Percentiles rank a stretch among this genome's conserved stretches.
phyloP scores from a whole-genome alignment of 805 yeast species.

The Blastobotrys chiropterorum region DNA sequence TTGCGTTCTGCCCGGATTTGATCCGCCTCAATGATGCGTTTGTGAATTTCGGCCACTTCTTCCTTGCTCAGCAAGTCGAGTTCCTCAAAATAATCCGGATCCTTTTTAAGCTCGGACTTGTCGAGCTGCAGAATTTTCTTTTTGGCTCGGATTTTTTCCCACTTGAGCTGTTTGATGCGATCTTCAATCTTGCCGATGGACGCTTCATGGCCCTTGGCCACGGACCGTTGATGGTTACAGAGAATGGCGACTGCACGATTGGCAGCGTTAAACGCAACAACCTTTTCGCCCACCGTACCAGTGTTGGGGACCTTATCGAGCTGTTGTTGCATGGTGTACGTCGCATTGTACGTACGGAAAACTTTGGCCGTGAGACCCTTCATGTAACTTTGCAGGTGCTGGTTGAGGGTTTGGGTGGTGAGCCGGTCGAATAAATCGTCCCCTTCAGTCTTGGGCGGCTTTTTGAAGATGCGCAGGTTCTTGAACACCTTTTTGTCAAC shows the following conservation, averaged over 20 bases:
- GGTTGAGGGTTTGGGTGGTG: constrained; percentile 76
- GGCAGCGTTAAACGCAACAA: constrained; percentile 86
- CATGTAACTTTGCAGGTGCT: constrained; percentile 84
- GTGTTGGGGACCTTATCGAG: constrained; percentile 76
- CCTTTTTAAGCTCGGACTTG: constrained; percentile 41
- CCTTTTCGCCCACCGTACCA: constrained; percentile 83
- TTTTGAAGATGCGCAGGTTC: constrained; percentile 79
- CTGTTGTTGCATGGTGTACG: constrained; percentile 95
- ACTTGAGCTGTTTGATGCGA: constrained; percentile 68
- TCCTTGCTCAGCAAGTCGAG: constrained; percentile 60
- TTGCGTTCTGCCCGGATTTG: constrained; percentile 57
- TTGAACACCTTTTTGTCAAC: constrained; percentile 91
- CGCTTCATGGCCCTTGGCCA: constrained; percentile 76
- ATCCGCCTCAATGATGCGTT: constrained; percentile 56
- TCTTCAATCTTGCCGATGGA: constrained; percentile 75
- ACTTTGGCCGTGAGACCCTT: constrained; percentile 93
- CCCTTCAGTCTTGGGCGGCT: constrained; percentile 83
- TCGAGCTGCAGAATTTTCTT: constrained; percentile 65
- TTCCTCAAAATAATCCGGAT: constrained; percentile 58
- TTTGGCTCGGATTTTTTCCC: constrained; percentile 76
- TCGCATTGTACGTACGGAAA: constrained; percentile 95
- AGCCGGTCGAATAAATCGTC: constrained; percentile 89
- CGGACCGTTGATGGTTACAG: constrained; percentile 95
- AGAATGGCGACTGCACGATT: constrained; percentile 91
- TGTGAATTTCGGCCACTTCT: constrained; percentile 54